phyloP scores from a whole-genome alignment of 768 basidiomycete species.

The Ramaria rubella region DNA sequence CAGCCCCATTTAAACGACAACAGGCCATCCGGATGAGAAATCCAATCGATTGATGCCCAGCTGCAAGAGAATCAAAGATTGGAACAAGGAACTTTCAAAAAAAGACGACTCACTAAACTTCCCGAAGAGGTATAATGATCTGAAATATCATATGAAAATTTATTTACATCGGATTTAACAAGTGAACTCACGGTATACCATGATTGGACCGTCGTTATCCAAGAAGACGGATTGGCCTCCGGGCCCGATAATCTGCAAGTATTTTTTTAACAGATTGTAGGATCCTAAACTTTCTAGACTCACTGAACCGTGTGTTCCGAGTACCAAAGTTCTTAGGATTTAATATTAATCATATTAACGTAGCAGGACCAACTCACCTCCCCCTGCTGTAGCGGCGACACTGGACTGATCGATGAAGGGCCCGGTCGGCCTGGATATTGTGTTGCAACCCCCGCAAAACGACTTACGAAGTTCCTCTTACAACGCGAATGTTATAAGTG shows the following conservation, averaged over 20 bases:
- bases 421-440: slow-evolving; percentile 21
- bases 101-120: slow-evolving; percentile 33
- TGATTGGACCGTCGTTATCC: slow-evolving; percentile 39
- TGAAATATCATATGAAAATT: slow-evolving; percentile 14
- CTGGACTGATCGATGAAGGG: slow-evolving; percentile 43
- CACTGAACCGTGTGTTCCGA: slow-evolving; percentile 39
- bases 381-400: slow-evolving; percentile 39
- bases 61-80: slow-evolving; percentile 19
- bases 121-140: slow-evolving; percentile 47
- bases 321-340: slow-evolving; percentile 39
- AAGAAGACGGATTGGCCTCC: slow-evolving; percentile 47
- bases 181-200: slow-evolving; percentile 42
- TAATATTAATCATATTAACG: background rate
- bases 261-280: background rate
- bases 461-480: slow-evolving; percentile 38
- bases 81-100: background rate
- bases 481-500: slow-evolving; percentile 57
- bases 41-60: slow-evolving; percentile 43
- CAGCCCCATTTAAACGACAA: slow-evolving; percentile 20
- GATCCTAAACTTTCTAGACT: slow-evolving; percentile 6
- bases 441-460: too few relatives aligned
- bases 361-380: slow-evolving; percentile 32
- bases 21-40: slow-evolving; percentile 47
- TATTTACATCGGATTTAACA: background rate
- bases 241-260: slow-evolving; percentile 41